Percentiles rank a stretch among this genome's conserved stretches.
phyloP scores from a whole-genome alignment of 352 stramenopile species.

The Stephanocyclus meneghinianus region DNA sequence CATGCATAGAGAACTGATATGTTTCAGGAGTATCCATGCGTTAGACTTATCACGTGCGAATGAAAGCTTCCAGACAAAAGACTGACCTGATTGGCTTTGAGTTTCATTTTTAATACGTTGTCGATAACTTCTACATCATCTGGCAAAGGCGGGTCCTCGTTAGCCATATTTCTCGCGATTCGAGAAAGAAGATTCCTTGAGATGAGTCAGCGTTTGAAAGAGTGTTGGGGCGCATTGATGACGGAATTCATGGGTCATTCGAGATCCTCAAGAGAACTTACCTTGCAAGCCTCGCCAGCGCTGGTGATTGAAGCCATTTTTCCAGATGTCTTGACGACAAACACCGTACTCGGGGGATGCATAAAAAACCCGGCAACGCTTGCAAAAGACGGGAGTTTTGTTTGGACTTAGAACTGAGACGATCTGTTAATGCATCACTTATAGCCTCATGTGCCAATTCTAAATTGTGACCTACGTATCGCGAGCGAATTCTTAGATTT shows the following conservation, averaged over 20 bases:
- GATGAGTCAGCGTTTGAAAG: not conserved
- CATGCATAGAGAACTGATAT: slow-evolving; percentile 41
- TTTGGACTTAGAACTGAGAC: slow-evolving; percentile 72
- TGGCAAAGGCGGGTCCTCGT: slow-evolving; percentile 60
- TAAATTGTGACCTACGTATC: slow-evolving; percentile 63
- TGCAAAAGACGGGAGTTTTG: slow-evolving; percentile 73
- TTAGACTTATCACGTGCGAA: not conserved
- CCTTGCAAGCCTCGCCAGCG: slow-evolving; percentile 54
- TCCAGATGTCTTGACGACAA: slow-evolving; percentile 63
- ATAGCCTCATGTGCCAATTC: slow-evolving; percentile 52
- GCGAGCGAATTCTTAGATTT: slow-evolving; percentile 44
- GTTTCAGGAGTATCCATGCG: not conserved
- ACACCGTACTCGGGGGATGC: slow-evolving; percentile 57
- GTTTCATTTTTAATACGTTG: slow-evolving; percentile 66
- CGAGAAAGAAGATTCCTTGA: slow-evolving; percentile 56
- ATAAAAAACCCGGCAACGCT: slow-evolving; percentile 58
- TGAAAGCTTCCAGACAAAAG: not conserved
- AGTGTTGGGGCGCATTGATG: not conserved
- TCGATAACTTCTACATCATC: slow-evolving; percentile 70
- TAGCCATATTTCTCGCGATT: slow-evolving; percentile 56
- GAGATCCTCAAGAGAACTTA: not conserved
- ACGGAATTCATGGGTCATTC: not conserved
- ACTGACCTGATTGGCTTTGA: slow-evolving; percentile 70
- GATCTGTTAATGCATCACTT: slow-evolving; percentile 46
- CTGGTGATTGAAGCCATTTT: slow-evolving; percentile 76